A percentile compares a stretch with the other conserved stretches of the same genome.
Conservation (phyloP, 2,329 filamentous ascomycete genomes). For the Scleromitrula shiraiana region DNA sequence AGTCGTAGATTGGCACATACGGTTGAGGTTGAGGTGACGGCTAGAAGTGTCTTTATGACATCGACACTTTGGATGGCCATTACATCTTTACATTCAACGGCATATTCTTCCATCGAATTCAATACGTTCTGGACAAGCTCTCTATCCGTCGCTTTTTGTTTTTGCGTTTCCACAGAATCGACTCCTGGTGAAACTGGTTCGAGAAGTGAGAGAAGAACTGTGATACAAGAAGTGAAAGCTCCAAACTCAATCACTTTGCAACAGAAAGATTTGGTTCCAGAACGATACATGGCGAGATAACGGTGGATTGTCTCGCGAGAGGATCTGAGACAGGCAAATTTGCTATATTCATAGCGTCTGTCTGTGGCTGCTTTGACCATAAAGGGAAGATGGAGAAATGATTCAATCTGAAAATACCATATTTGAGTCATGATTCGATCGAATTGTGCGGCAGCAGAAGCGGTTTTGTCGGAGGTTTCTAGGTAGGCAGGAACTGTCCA, state of each 20-base stretch:
- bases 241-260: slow-evolving; percentile 27
- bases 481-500: slow-evolving; percentile 22
- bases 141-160: slow-evolving; percentile 19
- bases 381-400: slow-evolving; percentile 26
- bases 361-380: slow-evolving; percentile 28
- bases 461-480: slow-evolving; percentile 4
- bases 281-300: slow-evolving; percentile 20
- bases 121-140: slow-evolving; percentile 20
- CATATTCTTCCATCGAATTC: slow-evolving; percentile 17
- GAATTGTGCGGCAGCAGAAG: slow-evolving; percentile 10
- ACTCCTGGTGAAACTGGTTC: slow-evolving; percentile 12
- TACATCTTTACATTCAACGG: slow-evolving; percentile 13
- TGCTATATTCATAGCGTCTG: slow-evolving; percentile 27
- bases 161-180: slow-evolving; percentile 11
- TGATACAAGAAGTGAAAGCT: slow-evolving; percentile 25
- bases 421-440: slow-evolving; percentile 25
- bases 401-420: slow-evolving; percentile 26
- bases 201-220: slow-evolving; percentile 23
- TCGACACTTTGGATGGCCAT: slow-evolving; percentile 24
- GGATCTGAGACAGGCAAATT: slow-evolving; percentile 25
- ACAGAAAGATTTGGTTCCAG: slow-evolving; percentile 19
- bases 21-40: slow-evolving; percentile 17
- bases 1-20: slow-evolving; percentile 22
- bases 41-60: slow-evolving; percentile 25
- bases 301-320: slow-evolving; percentile 24